Evolutionary conservation across 2,329 filamentous ascomycete genomes (phyloP).

Genomic region (Colletotrichum graminicola): DNA sequence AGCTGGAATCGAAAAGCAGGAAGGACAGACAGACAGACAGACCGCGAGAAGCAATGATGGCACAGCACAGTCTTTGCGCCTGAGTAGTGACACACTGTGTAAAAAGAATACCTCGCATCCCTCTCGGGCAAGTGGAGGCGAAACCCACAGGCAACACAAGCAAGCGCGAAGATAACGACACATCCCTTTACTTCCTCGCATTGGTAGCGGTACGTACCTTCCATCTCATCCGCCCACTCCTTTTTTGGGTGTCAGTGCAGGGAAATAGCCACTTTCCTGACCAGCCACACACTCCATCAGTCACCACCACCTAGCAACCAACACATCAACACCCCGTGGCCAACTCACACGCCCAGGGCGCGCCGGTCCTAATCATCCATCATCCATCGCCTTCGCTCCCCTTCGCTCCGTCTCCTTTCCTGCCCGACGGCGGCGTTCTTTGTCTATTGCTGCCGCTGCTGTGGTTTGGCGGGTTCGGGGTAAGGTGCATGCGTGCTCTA

Average conservation of each 20-base stretch:
- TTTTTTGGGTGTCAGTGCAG: constrained; percentile 28
- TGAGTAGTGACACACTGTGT: constrained; percentile 21
- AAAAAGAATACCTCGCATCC: constrained; percentile 6
- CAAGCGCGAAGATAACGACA: background rate
- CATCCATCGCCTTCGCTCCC: constrained; percentile 12
- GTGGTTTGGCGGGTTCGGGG: constrained; percentile 22
- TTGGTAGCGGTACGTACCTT: background rate
- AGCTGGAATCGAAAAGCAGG: background rate
- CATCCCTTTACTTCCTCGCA: background rate
- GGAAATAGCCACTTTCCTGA: constrained; percentile 15
- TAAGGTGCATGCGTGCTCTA: constrained; percentile 5
- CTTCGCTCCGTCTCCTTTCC: background rate
- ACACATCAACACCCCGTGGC: constrained; percentile 11
- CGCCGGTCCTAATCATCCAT: constrained; percentile 6
- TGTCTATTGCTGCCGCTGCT: constrained; percentile 5
- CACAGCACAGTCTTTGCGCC: too few relatives aligned
- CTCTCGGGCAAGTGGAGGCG: constrained; percentile 8
- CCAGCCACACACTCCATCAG: constrained; percentile 15
- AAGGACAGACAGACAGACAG: background rate
- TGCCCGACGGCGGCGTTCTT: background rate
- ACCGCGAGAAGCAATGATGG: background rate
- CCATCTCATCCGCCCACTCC: constrained; percentile 1
- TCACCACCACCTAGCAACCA: constrained; percentile 28
- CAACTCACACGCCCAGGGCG: constrained; percentile 16
- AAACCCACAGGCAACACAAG: background rate